These are phyloP conservation scores for Cordyceps pruinosa DNA, from an alignment of 2,329 filamentous ascomycete genomes.

Conservation along the genomic window DNA sequence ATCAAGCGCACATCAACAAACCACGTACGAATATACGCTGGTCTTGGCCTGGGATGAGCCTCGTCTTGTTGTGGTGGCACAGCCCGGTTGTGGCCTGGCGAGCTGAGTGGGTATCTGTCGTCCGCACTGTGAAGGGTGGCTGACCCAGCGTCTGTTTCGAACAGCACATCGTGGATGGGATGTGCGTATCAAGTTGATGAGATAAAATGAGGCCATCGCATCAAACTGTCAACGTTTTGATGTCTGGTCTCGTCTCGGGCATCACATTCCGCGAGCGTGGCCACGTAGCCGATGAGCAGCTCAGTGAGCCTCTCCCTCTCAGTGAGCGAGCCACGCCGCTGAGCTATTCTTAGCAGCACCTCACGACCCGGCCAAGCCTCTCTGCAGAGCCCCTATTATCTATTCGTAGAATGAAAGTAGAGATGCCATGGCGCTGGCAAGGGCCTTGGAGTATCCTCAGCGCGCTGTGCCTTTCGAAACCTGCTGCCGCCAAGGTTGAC, in stretches of 20 bases:
- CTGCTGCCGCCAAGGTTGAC: background rate
- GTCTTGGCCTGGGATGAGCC: background rate
- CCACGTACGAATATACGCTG: background rate
- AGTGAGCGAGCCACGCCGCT: background rate
- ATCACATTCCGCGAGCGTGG: background rate
- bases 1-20: no score
- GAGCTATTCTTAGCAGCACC: slow-evolving; percentile 6
- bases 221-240: background rate
- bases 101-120: background rate
- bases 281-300: background rate
- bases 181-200: slow-evolving; percentile 1
- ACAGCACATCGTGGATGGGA: background rate
- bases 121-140: background rate
- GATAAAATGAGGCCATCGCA: background rate
- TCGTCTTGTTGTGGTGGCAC: background rate
- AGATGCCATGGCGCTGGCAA: background rate
- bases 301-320: background rate
- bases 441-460: no score
- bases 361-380: background rate
- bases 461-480: no score
- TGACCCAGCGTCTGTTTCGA: slow-evolving; percentile 4
- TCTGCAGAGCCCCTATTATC: no score
- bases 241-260: background rate
- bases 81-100: background rate
- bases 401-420: background rate